Evolutionary conservation across 2,329 filamentous ascomycete species (phyloP).

Genomic region (Pseudopyricularia cyperi): DNA sequence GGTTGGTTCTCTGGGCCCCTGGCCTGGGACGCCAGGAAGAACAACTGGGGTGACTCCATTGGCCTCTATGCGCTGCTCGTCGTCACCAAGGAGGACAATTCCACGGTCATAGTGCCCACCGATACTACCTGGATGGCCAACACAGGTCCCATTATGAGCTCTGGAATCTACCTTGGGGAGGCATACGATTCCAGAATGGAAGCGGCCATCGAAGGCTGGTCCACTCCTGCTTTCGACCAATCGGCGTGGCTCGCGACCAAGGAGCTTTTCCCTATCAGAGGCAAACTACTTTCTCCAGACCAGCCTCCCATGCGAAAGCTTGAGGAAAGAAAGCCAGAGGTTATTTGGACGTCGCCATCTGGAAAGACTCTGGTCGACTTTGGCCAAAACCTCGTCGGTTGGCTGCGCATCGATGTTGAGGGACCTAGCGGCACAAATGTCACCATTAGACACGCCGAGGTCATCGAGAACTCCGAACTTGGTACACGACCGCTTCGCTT

Average conservation of each 20-base stretch:
- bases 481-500: slow-evolving; percentile 24
- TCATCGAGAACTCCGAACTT: slow-evolving; percentile 34
- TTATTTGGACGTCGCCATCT: slow-evolving; percentile 17
- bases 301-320: slow-evolving; percentile 28
- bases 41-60: slow-evolving; percentile 25
- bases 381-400: slow-evolving; percentile 44
- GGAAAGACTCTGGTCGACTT: slow-evolving; percentile 41
- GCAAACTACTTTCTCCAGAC: slow-evolving; percentile 24
- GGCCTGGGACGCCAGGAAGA: slow-evolving; percentile 10
- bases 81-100: slow-evolving; percentile 7
- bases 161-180: slow-evolving; percentile 40
- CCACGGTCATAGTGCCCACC: neutral
- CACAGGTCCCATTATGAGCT: slow-evolving; percentile 18
- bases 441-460: slow-evolving; percentile 38
- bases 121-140: slow-evolving; percentile 7
- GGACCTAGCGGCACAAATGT: slow-evolving; percentile 22
- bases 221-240: slow-evolving; percentile 9
- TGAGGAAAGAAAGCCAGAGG: slow-evolving; percentile 15
- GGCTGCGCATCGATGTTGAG: slow-evolving; percentile 21
- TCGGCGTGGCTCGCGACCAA: slow-evolving; percentile 13
- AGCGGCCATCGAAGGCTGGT: slow-evolving; percentile 9
- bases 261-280: slow-evolving; percentile 15
- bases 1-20: slow-evolving; percentile 29
- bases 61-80: slow-evolving; percentile 25
- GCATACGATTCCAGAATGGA: slow-evolving; percentile 26